Evolutionary conservation across 75 land plant genomes (phyloP), one percentile per base, ranked within the genome.

Genomic region (Selaginella tamariscina): DNA sequence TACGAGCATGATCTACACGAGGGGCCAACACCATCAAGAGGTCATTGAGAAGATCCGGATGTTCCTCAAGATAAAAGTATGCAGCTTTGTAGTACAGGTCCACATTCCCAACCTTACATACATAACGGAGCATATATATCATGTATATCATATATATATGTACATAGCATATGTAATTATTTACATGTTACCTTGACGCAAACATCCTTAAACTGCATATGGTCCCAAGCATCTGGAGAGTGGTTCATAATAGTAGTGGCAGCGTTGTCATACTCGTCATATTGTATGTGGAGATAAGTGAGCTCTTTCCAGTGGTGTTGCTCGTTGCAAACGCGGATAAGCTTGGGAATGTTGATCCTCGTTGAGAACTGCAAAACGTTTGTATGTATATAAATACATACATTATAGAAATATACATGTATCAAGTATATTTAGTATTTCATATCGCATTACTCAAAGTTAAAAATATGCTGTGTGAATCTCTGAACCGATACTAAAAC

Each of bases 171-270:
- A n/a, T n/a, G n/a, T n/a, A n/a, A n/a, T n/a, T n/a, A n/a, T n/a
- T n/a, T n/a, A n/a, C n/a, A n/a, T n/a, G n/a, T n/a, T n/a, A n/a
- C n/a, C 78, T 93, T 93, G 68, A 86, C 95, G 30, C 78, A 68
- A 55, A 93, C 87, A 79, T 93, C 98, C 74, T 89, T 93, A 78
- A 93, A 93, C 73, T 93, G 98, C 98, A 93, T 93, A 65, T 93
- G 98, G 30, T 93, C 98, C 98, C 98, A 93, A 32, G 98, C 96
- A 67, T 86, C 95, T 31, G 98, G 98, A 54, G 98, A 93, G 73
- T 93, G 98, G 63, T 85, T 89, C 98, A 93, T 93, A 11, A 93
- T 83, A 9, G 98, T 93, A 0, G 98, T 80, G 15, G 95, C 95
- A 59, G 98, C 98, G 82, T 93, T 93, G 67, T 93, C 98, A 76